Evolutionary conservation across 306 rosid species (phyloP), one percentile per base, ranked within the genome.

Genomic region (Gastrolobium villosum): DNA sequence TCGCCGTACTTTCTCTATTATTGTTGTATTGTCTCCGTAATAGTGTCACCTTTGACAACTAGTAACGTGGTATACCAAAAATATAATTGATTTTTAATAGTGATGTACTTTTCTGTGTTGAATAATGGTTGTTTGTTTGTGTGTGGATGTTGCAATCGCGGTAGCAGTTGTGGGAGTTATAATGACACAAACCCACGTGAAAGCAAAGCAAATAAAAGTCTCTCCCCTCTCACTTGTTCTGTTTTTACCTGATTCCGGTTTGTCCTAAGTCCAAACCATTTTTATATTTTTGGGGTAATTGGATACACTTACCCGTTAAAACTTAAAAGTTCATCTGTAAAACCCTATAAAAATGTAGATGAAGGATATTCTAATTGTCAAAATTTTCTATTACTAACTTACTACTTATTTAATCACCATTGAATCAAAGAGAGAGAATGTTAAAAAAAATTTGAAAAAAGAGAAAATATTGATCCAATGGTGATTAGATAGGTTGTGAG

Each of bases 111-210:
- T 14, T 30, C 36, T 3, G 20, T 2, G 11, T 36, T 46, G 7
- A 62, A 5, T 39, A 5, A 11, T 9, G 40, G 43, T 66, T 63
- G 40, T 53, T 63, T 52, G 75, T 66, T 56, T 36, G 39, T 55
- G 65, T 55, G 65, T 63, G 82, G 81, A 61, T 0, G 75, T 73
- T 81, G 68, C 89, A 70, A 86, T 84, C 77, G 76, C 36, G 63
- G 70, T 32, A 72, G 84, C 85, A 65, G 86, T 78, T 86, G 88
- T 86, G 89, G 90, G 83, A 49, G 89, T 86, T 80, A 77, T 74
- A 59, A 77, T 85, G 79, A 57, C 80, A 64, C 43, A 74, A 83
- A 69, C 72, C 89, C 96, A 89, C 75, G 93, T 86, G 91, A 82
- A 82, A 65, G 70, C 63, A 70, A 53, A 77, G 54, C 74, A 72